These are phyloP conservation scores for Phytopythium montanum DNA, from an alignment of 352 stramenopile genomes.

Conservation along the genomic window DNA sequence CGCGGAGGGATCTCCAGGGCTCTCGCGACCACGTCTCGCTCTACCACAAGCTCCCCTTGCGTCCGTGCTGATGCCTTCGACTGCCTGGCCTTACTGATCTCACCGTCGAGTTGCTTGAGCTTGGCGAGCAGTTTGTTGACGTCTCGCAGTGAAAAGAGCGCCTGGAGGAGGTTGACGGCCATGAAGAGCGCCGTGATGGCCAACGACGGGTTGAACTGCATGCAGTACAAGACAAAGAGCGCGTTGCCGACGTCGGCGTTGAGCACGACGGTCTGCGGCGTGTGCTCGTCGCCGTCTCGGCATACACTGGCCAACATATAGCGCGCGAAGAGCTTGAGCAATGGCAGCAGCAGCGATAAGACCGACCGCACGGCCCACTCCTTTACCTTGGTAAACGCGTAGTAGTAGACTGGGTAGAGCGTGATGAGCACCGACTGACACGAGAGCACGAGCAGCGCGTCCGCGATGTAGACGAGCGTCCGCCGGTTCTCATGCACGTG, in stretches of 20 bases:
- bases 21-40: background rate
- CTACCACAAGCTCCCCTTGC: background rate
- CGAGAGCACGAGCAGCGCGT: constrained; percentile 16
- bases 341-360: constrained; percentile 14
- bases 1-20: background rate
- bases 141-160: constrained; percentile 17
- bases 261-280: constrained; percentile 16
- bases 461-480: constrained; percentile 6
- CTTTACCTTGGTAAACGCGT: constrained; percentile 16
- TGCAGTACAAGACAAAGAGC: constrained; percentile 23
- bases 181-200: constrained; percentile 17
- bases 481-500: constrained; percentile 10
- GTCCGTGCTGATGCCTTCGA: background rate
- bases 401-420: constrained; percentile 20
- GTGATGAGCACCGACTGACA: constrained; percentile 14
- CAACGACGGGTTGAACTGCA: constrained; percentile 22
- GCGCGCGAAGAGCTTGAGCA: constrained; percentile 19
- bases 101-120: background rate
- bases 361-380: constrained; percentile 3
- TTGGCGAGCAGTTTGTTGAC: background rate
- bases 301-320: constrained; percentile 17
- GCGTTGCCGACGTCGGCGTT: constrained; percentile 24
- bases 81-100: background rate
- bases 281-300: constrained; percentile 15
- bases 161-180: constrained; percentile 20